Evolutionary conservation across 345 rosid genomes (phyloP), one percentile per base, ranked within the genome.

Genomic region (Sapria himalayana): DNA sequence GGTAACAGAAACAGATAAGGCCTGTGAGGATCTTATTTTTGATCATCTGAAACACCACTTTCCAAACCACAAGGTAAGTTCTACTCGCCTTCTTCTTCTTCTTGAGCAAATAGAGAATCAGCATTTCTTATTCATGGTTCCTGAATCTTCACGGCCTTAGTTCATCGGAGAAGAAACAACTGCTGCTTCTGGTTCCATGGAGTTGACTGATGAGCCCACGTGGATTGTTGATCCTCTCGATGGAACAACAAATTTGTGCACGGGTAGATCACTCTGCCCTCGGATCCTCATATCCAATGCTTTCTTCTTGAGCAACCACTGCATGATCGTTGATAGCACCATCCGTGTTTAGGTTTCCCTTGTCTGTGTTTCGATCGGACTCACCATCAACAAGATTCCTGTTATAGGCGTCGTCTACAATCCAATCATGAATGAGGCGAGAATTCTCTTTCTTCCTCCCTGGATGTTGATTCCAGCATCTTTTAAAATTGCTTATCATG

Each of bases 201-300:
- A 72, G 62, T 41, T 82, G 65, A 89, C 95, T 3, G 84, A 82
- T 20, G 98, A 82, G 46, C 93, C 95, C 3, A 89, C 95, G 19
- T 89, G 98, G 98, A 76, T 89, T 22, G 93, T 89, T 53, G 98
- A 89, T 61, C 98, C 98, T 55, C 93, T 89, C 58, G 98, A 89
- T 58, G 98, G 95, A 61, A 89, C 98, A 10, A 79, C 95, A 11
- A 89, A 82, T 89, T 89, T 49, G 98, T 89, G 50, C 98, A 89
- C 36, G 92, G 93, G 98, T 82, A 66, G 60, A 33, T 37, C 29
- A 24, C 9, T 2, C 43, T 39, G 40, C 9, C 37, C 52, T 16
- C 22, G 42, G 39, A 4, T 10, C 45, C 42, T 4, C 1, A 29
- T 22, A 14, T 22, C 24, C 31, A 7, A 4, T 32, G 27, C 22